Evolutionary conservation across 1,139 yeast genomes (phyloP), one percentile per base, ranked within the genome.

Genomic region (Blastobotrys apis): DNA sequence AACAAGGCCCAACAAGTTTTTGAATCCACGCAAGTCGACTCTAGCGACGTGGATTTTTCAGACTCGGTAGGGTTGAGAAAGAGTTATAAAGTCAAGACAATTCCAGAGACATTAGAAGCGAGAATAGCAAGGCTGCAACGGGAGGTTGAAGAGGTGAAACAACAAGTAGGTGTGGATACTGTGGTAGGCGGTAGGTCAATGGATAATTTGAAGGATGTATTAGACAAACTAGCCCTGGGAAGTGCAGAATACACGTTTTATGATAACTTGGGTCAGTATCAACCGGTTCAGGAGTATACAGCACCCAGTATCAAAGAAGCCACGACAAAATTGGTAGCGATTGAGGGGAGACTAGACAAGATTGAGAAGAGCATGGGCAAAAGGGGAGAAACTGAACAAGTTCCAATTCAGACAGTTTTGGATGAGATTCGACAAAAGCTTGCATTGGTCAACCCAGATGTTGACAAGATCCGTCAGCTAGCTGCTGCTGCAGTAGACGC

Each of bases 71-170:
- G 32, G 12, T 27, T 20, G 10, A 21, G 34, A 4, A 33, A 34
- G n/a, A 25, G 36, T 13, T 46, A 38, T 19, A 35, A 43, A 9
- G 42, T 39, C 4, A 32, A 16, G 13, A 33, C 42, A 9, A 37
- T 39, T n/a, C 44, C 44, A 5, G 48, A 45, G 35, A 41, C 43
- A 8, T 19, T 58, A 6, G 71, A 64, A 16, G 77, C 74, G 54
- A 71, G 67, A 50, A 51, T 78, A 31, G 66, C 68, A 1, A 56
- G 82, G 41, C 69, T 78, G 30, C 57, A 65, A 26, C 55, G 67
- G 25, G 81, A 77, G 50, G 58, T 77, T 34, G 66, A 66, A 27
- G 77, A 73, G 45, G 55, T 74, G 10, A n/a, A 35, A 4, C 20
- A 25, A 15, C 38, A 38, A 26, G 30, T 13, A 10, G n/a, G n/a